phyloP scores from a whole-genome alignment of 495 filamentous ascomycete species.

The Cercophora scortea region DNA sequence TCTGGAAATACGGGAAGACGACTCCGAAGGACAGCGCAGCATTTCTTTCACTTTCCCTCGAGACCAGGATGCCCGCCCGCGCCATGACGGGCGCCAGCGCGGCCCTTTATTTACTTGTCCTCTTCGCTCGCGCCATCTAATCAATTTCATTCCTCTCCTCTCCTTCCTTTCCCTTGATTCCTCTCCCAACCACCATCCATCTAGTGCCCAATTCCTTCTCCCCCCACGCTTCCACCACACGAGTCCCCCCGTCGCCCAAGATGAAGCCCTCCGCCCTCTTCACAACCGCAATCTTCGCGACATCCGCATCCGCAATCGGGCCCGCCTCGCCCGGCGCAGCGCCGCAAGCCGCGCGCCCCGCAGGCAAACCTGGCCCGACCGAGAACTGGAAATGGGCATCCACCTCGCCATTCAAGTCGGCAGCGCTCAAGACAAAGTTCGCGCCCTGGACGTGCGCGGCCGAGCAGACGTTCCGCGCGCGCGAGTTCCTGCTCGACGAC shows the following conservation, averaged over 20 bases:
- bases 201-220: background rate
- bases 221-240: background rate
- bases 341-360: conserved; percentile 6
- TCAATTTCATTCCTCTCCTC: conserved; percentile 1
- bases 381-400: conserved; percentile 22
- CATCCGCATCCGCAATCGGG: conserved; percentile 15
- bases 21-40: conserved; percentile 29
- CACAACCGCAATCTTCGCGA: conserved; percentile 8
- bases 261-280: conserved; percentile 19
- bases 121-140: background rate
- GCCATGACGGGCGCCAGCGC: too few species aligned
- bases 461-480: conserved; percentile 15
- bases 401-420: conserved; percentile 19
- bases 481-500: conserved; percentile 27
- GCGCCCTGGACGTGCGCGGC: conserved; percentile 11
- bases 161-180: background rate
- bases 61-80: background rate
- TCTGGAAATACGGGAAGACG: conserved; percentile 24
- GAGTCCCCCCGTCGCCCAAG: background rate
- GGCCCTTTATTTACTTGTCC: conserved; percentile 1
- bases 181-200: background rate
- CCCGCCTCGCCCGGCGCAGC: conserved; percentile 8
- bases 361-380: conserved; percentile 14
- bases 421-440: conserved; percentile 5
- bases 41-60: conserved; percentile 5